Conservation (phyloP, 2,329 filamentous ascomycete genomes). For the Ophiostoma quercus region DNA sequence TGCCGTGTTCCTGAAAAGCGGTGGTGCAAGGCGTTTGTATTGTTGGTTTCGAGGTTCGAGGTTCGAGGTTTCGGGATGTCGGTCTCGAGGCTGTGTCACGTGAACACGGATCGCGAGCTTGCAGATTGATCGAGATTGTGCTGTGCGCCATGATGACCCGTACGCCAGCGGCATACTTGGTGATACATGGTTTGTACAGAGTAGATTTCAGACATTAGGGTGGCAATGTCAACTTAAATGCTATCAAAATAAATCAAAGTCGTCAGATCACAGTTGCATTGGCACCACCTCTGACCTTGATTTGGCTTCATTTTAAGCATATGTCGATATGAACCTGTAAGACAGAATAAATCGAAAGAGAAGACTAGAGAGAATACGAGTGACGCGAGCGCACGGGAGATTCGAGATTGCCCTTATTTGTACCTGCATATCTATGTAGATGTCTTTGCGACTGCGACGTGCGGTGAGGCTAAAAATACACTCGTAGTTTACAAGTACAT, state of each 20-base stretch:
- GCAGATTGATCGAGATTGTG: not conserved
- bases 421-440: slow-evolving; percentile 11
- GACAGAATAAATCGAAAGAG: no score
- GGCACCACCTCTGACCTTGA: not conserved
- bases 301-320: not conserved
- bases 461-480: not conserved
- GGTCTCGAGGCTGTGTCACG: slow-evolving; percentile 1
- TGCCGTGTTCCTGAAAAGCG: not conserved
- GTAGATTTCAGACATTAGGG: not conserved
- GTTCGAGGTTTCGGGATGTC: not conserved
- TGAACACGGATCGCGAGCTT: not conserved
- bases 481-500: not conserved
- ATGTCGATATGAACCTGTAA: not conserved
- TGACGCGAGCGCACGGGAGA: not conserved
- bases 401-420: slow-evolving; percentile 6
- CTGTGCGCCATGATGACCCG: not conserved
- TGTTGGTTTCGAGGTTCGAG: not conserved
- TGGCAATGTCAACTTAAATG: no score
- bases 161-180: not conserved
- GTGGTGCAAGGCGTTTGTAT: not conserved
- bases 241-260: no score
- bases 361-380: not conserved
- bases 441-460: not conserved
- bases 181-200: no score
- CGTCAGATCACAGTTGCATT: not conserved